phyloP scores from a whole-genome alignment of 2,329 filamentous ascomycete species.

The Fusarium armeniacum region DNA sequence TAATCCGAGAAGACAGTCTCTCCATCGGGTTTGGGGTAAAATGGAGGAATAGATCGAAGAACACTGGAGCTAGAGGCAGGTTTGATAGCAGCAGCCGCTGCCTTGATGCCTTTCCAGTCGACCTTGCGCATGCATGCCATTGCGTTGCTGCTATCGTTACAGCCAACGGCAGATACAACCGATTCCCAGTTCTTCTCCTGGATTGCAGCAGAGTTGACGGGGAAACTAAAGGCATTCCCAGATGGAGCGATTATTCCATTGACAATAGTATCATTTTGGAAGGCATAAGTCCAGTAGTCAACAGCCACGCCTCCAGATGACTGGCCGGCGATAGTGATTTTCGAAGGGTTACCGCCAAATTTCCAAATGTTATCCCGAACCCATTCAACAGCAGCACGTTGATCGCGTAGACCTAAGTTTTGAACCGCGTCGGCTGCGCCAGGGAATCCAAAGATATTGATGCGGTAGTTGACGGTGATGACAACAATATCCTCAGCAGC shows the following conservation, averaged over 20 bases:
- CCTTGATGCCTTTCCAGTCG: conserved; percentile 55
- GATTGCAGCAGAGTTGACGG: conserved; percentile 54
- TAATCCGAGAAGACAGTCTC: conserved; percentile 60
- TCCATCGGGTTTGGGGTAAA: conserved; percentile 60
- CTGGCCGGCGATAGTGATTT: conserved; percentile 55
- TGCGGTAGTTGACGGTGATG: conserved; percentile 63
- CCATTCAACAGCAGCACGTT: conserved; percentile 53
- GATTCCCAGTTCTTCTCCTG: conserved; percentile 60
- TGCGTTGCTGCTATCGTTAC: conserved; percentile 49
- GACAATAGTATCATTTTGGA: conserved; percentile 64
- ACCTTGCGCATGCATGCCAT: conserved; percentile 58
- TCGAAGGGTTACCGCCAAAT: conserved; percentile 51
- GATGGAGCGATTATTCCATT: conserved; percentile 62
- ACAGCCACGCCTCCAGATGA: conserved; percentile 56
- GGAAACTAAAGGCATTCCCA: conserved; percentile 62
- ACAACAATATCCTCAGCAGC: conserved; percentile 60
- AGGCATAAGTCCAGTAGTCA: conserved; percentile 65
- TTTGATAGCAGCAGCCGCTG: conserved; percentile 55
- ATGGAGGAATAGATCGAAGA: conserved; percentile 56
- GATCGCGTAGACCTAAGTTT: conserved; percentile 51
- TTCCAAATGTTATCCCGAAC: conserved; percentile 51
- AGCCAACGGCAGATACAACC: conserved; percentile 57
- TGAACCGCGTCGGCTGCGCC: conserved; percentile 46
- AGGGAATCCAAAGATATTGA: conserved; percentile 61
- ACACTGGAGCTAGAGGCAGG: conserved; percentile 53